These are phyloP conservation scores for Populus tremula DNA, from an alignment of 345 rosid genomes.

Conservation along the genomic window DNA sequence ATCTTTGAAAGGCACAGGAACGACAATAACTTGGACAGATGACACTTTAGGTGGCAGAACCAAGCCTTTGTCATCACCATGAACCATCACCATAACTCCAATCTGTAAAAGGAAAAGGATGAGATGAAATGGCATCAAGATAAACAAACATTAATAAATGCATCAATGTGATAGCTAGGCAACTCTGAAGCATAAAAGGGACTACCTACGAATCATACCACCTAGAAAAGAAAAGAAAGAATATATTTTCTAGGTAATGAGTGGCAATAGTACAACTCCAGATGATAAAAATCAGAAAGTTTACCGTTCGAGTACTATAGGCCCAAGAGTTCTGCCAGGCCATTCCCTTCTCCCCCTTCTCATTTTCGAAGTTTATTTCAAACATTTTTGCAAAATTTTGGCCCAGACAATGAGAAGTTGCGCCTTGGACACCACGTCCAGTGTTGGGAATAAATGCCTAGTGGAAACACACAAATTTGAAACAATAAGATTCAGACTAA, in stretches of 20 bases:
- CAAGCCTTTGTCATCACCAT: constrained; percentile 87
- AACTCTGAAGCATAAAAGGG: neutral
- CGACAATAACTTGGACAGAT: constrained; percentile 74
- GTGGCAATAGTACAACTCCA: neutral
- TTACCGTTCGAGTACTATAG: constrained; percentile 84
- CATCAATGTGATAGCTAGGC: neutral
- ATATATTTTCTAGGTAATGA: neutral
- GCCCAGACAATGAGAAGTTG: constrained; percentile 94
- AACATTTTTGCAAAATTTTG: constrained; percentile 98
- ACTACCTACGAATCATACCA: neutral
- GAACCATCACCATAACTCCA: constrained; percentile 98
- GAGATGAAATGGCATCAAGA: neutral
- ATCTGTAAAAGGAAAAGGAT: constrained; percentile 38
- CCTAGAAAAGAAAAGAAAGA: neutral
- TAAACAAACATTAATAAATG: neutral
- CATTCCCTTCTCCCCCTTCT: constrained; percentile 83
- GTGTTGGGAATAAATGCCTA: constrained; percentile 97
- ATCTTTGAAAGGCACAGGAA: constrained; percentile 95
- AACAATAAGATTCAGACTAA: neutral
- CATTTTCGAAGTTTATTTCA: constrained; percentile 86
- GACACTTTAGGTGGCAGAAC: constrained; percentile 93
- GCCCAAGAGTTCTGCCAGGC: constrained; percentile 99
- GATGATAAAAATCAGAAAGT: neutral
- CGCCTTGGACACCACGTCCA: constrained; percentile 98
- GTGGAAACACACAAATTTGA: constrained; percentile 13